A percentile compares a stretch with the other conserved stretches of the same genome.
Evolutionary conservation across 768 basidiomycete genomes (phyloP).

Genomic region (Trametopsis cervina): DNA sequence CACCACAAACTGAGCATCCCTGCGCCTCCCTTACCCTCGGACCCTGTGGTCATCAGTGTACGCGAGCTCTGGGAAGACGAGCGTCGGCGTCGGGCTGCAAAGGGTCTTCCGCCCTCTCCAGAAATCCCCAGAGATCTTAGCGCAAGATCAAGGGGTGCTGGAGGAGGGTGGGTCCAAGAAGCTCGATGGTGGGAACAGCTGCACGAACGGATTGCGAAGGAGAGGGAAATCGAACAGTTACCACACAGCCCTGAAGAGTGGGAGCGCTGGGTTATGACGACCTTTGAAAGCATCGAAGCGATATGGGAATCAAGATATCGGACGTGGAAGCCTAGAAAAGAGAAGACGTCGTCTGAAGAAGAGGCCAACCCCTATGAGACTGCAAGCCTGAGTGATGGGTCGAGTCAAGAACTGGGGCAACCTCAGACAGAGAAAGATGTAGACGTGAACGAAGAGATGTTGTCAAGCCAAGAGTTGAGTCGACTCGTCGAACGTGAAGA

Average conservation of each 20-base stretch:
- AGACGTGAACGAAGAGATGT: constrained; percentile 47
- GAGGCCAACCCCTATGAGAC: constrained; percentile 18
- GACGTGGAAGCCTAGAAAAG: constrained; percentile 44
- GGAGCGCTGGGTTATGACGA: constrained; percentile 76
- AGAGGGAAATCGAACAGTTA: constrained; percentile 25
- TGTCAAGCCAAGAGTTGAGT: constrained; percentile 44
- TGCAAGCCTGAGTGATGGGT: neutral
- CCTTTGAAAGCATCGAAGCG: constrained; percentile 85
- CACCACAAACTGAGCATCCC: constrained; percentile 64
- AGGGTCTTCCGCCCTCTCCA: constrained; percentile 68
- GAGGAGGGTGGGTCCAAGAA: constrained; percentile 66
- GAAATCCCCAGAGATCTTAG: constrained; percentile 66
- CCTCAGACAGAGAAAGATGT: constrained; percentile 24
- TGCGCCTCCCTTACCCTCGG: constrained; percentile 39
- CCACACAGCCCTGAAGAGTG: constrained; percentile 33
- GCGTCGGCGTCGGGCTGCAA: constrained; percentile 57
- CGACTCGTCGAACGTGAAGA: constrained; percentile 29
- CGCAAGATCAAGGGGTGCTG: constrained; percentile 49
- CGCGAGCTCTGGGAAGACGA: constrained; percentile 98
- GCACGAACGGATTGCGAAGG: constrained; percentile 47
- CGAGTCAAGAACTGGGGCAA: neutral
- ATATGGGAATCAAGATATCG: constrained; percentile 67
- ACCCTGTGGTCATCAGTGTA: constrained; percentile 81
- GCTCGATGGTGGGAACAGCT: constrained; percentile 74
- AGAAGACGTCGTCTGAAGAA: neutral